These are phyloP conservation scores for Pleurotus giganteus DNA, from an alignment of 768 basidiomycete species.

Conservation along the genomic window DNA sequence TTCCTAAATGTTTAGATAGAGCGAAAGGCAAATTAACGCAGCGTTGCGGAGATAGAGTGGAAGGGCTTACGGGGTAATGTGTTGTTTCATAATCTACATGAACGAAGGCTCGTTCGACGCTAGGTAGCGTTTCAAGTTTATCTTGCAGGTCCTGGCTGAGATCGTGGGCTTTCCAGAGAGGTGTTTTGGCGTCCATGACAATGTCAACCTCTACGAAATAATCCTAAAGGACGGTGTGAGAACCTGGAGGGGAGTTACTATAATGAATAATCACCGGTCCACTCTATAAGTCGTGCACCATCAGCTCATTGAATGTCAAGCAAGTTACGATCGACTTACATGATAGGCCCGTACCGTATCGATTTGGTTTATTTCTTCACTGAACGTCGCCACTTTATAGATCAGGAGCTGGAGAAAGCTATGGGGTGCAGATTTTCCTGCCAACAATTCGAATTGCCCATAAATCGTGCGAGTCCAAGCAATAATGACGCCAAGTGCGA, in stretches of 20 bases:
- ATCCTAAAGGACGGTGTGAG: slow-evolving; percentile 39
- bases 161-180: slow-evolving; percentile 87
- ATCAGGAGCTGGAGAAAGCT: slow-evolving; percentile 89
- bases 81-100: slow-evolving; percentile 94
- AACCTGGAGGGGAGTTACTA: neutral
- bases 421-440: slow-evolving; percentile 89
- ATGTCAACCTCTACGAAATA: slow-evolving; percentile 96
- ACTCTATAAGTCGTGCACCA: slow-evolving; percentile 40
- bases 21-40: neutral
- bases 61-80: slow-evolving; percentile 51
- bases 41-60: neutral
- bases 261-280: slow-evolving; percentile 54
- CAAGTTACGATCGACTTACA: slow-evolving; percentile 38
- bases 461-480: slow-evolving; percentile 79
- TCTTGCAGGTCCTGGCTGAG: slow-evolving; percentile 82
- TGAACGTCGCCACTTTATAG: slow-evolving; percentile 92
- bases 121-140: slow-evolving; percentile 84
- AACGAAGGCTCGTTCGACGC: slow-evolving; percentile 91
- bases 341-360: slow-evolving; percentile 95
- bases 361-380: slow-evolving; percentile 77
- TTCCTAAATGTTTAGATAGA: slow-evolving; percentile 32
- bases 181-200: slow-evolving; percentile 87
- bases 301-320: slow-evolving; percentile 10
- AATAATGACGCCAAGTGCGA: slow-evolving; percentile 73
- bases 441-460: slow-evolving; percentile 79